phyloP scores from a whole-genome alignment of 768 basidiomycete genomes.

The Dacryopinax primogenitus region DNA sequence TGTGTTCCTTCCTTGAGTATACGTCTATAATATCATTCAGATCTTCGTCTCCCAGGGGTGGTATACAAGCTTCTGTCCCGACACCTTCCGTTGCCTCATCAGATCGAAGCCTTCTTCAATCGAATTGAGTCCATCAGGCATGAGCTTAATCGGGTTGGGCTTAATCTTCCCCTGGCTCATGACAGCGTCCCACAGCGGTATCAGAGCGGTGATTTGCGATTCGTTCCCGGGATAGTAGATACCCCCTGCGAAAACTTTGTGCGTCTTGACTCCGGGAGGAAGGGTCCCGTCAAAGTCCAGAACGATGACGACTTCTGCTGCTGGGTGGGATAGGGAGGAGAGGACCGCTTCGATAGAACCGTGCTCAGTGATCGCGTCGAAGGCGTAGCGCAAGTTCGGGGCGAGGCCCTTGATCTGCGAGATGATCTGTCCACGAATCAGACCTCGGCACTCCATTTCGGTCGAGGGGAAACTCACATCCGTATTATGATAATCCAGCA shows the following conservation, averaged over 20 bases:
- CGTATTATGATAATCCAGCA: constrained; percentile 22
- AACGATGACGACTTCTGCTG: not conserved
- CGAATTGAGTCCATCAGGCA: not conserved
- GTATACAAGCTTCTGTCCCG: not conserved
- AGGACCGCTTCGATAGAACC: not conserved
- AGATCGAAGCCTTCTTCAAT: not conserved
- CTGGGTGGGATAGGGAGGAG: not conserved
- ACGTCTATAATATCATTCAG: not conserved
- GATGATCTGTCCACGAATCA: not conserved
- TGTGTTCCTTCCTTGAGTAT: no score
- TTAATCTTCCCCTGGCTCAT: not conserved
- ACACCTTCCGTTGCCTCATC: not conserved
- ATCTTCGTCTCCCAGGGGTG: constrained; percentile 3
- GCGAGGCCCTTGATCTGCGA: not conserved
- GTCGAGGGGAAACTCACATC: not conserved
- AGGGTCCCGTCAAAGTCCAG: not conserved
- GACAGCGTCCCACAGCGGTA: not conserved
- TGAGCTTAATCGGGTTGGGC: not conserved
- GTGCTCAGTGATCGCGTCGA: constrained; percentile 2
- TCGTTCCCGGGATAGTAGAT: not conserved
- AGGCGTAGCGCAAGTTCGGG: not conserved
- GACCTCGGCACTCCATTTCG: not conserved
- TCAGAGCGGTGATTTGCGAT: not conserved
- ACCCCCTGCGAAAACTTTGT: not conserved
- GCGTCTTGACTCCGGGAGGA: not conserved